Percentiles rank a stretch among this genome's conserved stretches.
phyloP scores from a whole-genome alignment of 768 basidiomycete genomes.

The Gelatoporia subvermispora region DNA sequence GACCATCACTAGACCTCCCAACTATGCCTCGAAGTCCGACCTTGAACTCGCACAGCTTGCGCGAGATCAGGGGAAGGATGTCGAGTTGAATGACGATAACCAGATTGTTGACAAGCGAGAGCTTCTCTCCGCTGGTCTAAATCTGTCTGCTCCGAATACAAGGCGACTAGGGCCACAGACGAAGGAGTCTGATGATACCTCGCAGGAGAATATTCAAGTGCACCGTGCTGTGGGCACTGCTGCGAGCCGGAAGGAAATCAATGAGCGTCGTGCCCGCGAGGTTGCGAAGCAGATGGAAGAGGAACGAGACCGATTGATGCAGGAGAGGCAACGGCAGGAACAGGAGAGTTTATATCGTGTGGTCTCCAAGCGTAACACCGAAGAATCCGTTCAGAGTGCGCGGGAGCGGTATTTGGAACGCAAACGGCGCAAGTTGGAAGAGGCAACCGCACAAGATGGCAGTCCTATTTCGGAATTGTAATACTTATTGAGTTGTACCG shows the following conservation, averaged over 20 bases:
- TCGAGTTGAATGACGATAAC: constrained; percentile 96
- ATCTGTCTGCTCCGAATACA: constrained; percentile 81
- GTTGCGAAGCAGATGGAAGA: constrained; percentile 75
- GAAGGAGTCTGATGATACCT: constrained; percentile 17
- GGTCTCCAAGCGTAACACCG: constrained; percentile 71
- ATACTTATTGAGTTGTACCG: not conserved
- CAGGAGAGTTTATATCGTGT: constrained; percentile 61
- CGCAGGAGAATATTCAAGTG: constrained; percentile 32
- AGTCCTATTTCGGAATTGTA: not conserved
- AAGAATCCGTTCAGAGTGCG: constrained; percentile 68
- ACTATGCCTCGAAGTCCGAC: constrained; percentile 63
- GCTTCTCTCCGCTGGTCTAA: constrained; percentile 85
- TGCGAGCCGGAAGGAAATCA: constrained; percentile 75
- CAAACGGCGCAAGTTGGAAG: constrained; percentile 73
- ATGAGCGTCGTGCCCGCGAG: constrained; percentile 75
- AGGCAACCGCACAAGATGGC: constrained; percentile 9
- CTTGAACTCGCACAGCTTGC: constrained; percentile 68
- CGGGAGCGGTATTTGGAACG: constrained; percentile 71
- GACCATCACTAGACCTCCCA: constrained; percentile 69
- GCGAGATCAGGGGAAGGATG: constrained; percentile 68
- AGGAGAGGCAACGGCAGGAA: constrained; percentile 55
- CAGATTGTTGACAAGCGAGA: constrained; percentile 96
- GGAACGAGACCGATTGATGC: constrained; percentile 56
- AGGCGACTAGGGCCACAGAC: constrained; percentile 53
- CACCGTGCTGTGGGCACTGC: constrained; percentile 84